Base-by-base conservation (phyloP, 2,329 filamentous ascomycete genomes). In the Arachnopeziza araneosa region DNA sequence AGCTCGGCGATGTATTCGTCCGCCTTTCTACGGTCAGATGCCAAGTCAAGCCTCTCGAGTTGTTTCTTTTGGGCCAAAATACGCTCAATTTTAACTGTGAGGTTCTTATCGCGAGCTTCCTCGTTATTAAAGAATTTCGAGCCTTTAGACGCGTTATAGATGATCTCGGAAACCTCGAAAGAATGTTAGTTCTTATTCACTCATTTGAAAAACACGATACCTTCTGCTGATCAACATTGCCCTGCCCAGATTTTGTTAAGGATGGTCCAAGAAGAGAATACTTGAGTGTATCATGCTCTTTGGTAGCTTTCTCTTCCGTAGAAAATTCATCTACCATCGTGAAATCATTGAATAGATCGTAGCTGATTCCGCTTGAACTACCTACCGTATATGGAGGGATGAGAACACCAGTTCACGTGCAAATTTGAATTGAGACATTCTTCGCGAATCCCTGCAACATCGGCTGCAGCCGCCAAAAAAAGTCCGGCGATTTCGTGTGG, bases 41-140 rank as follows among this genome's bases (percentile, higher is more conserved):
- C 84, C 30, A 97, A 77, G 67, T 97, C 90, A 2, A 89, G 77
- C 54, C 83, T 85, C 66, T 96, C 89, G 5, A 98, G 82, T 58
- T 86, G 83, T 2, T 79, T 78, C 73, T 96, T 96, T 70, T 87
- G 89, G 14, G 82, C 80, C 51, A 95, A 75, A 60, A 97, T 93
- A 50, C 84, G 82, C 57, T 87, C 84, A 68, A 98, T 97, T 74
- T 96, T 97, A 59, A 87, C 80, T 0, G 93, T 97, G 22, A 98
- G 82, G 52, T 84, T 81, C 69, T 88, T 88, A 77, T 98, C 93
- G 68, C 87, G 88, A 59, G 78, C 81, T 72, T 96, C 89, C 74
- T 99, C 95, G 61, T 93, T 91, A 67, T 88, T 90, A 81, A 98
- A 99, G 77, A 88, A 99, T 73, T 96, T 97, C 66, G 91, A 96